Conservation (phyloP, 2,329 filamentous ascomycete species). For the Aspergillus luchuensis region DNA sequence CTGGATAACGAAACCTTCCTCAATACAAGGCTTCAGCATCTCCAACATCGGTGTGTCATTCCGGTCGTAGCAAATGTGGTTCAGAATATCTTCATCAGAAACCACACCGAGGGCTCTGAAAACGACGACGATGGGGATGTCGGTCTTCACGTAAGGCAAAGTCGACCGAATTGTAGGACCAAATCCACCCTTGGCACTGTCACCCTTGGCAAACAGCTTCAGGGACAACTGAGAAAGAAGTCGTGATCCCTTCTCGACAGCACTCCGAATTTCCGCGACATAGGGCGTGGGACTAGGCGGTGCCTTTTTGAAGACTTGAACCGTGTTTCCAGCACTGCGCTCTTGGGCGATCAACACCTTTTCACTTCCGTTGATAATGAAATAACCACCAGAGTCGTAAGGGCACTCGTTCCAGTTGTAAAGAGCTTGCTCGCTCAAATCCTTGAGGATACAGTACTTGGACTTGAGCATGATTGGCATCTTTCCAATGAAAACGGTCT, state of each 20-base stretch:
- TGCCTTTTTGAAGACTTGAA: slow-evolving; percentile 98
- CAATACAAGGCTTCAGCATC: slow-evolving; percentile 94
- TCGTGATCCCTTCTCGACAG: slow-evolving; percentile 91
- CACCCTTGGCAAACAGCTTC: slow-evolving; percentile 85
- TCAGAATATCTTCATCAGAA: slow-evolving; percentile 95
- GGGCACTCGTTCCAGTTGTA: slow-evolving; percentile 95
- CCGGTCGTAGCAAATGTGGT: slow-evolving; percentile 95
- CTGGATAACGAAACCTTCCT: slow-evolving; percentile 95
- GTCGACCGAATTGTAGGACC: slow-evolving; percentile 88
- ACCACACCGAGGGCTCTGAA: slow-evolving; percentile 95
- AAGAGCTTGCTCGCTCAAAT: slow-evolving; percentile 79
- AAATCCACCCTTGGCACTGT: slow-evolving; percentile 74
- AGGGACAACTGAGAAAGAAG: slow-evolving; percentile 91
- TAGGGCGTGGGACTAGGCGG: slow-evolving; percentile 89
- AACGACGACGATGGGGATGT: slow-evolving; percentile 91
- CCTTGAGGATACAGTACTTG: slow-evolving; percentile 86
- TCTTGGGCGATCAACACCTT: slow-evolving; percentile 98
- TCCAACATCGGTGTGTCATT: slow-evolving; percentile 97
- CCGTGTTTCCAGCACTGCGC: slow-evolving; percentile 95
- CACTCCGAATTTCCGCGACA: slow-evolving; percentile 93
- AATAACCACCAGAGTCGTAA: slow-evolving; percentile 97
- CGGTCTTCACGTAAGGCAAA: slow-evolving; percentile 88
- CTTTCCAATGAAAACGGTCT: slow-evolving; percentile 88
- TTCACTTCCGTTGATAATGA: slow-evolving; percentile 98
- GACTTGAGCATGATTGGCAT: slow-evolving; percentile 98